Percentiles rank a stretch among this genome's conserved stretches.
Evolutionary conservation across 2,329 filamentous ascomycete genomes (phyloP).

Genomic region (Gnomoniopsis sp.): DNA sequence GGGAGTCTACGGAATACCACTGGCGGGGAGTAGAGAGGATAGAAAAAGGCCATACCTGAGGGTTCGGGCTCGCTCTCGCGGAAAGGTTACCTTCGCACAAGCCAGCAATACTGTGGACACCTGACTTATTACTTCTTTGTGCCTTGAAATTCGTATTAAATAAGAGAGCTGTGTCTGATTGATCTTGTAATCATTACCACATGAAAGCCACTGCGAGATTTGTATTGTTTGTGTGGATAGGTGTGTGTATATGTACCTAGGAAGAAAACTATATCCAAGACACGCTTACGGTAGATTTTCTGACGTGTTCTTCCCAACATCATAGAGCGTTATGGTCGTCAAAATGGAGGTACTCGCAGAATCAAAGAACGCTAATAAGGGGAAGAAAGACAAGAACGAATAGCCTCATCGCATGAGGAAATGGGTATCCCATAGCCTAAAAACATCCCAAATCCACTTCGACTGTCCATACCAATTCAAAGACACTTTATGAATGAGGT

Average conservation of each 20-base stretch:
- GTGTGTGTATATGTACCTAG: not conserved
- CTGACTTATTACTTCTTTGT: not conserved
- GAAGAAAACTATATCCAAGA: not conserved
- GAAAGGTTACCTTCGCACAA: not conserved
- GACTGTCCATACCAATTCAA: no score
- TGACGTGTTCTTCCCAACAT: not conserved
- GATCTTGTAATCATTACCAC: not conserved
- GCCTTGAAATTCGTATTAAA: not conserved
- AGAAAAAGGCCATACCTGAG: not conserved
- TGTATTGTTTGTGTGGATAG: not conserved
- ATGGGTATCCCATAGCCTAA: not conserved
- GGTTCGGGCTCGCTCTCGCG: not conserved
- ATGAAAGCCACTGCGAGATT: not conserved
- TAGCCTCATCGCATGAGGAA: not conserved
- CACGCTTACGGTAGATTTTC: not conserved
- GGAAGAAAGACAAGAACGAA: not conserved
- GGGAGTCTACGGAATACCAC: slow-evolving; percentile 15
- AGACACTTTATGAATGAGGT: not conserved
- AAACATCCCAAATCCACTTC: no score
- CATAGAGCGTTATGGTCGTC: not conserved
- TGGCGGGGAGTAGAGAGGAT: not conserved
- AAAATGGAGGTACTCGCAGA: not conserved
- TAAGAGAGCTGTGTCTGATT: not conserved
- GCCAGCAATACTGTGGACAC: not conserved
- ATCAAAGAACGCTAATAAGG: not conserved